A percentile compares a stretch with the other conserved stretches of the same genome.
These are phyloP conservation scores for Camellia oleifera DNA, from an alignment of 179 eudicot species.

Conservation along the genomic window DNA sequence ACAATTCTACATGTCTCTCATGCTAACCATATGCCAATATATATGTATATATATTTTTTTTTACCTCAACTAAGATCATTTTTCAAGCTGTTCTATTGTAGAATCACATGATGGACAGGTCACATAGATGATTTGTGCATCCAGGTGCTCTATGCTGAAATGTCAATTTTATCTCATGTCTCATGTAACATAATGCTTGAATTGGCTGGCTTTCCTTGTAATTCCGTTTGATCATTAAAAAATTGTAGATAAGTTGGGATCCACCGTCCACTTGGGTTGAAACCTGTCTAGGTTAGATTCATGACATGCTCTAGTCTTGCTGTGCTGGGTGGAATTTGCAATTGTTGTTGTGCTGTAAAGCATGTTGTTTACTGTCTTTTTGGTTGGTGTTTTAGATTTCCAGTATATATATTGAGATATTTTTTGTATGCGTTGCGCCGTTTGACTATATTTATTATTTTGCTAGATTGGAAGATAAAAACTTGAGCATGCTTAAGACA, in stretches of 20 bases:
- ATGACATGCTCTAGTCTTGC: background rate
- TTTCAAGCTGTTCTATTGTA: background rate
- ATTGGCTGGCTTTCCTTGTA: background rate
- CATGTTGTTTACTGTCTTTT: background rate
- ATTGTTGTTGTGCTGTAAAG: background rate
- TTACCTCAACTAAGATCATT: background rate
- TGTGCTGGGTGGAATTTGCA: background rate
- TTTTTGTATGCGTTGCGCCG: slow-evolving; percentile 2
- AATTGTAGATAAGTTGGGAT: background rate
- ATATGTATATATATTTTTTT: background rate
- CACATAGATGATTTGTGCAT: background rate
- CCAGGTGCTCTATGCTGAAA: slow-evolving; percentile 4
- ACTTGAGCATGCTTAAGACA: slow-evolving; percentile 53
- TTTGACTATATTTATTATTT: slow-evolving; percentile 21
- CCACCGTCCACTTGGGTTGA: background rate
- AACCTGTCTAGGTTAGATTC: background rate
- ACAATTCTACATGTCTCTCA: background rate
- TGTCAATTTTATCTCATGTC: background rate
- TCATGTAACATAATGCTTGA: slow-evolving; percentile 4
- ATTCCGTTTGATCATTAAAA: background rate
- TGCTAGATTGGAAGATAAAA: slow-evolving; percentile 47
- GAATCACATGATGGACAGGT: background rate
- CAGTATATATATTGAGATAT: slow-evolving; percentile 5
- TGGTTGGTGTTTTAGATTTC: background rate
- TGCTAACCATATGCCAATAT: background rate